Conservation (phyloP, 140 eudicot species). For the Ambrosia hybrid region DNA sequence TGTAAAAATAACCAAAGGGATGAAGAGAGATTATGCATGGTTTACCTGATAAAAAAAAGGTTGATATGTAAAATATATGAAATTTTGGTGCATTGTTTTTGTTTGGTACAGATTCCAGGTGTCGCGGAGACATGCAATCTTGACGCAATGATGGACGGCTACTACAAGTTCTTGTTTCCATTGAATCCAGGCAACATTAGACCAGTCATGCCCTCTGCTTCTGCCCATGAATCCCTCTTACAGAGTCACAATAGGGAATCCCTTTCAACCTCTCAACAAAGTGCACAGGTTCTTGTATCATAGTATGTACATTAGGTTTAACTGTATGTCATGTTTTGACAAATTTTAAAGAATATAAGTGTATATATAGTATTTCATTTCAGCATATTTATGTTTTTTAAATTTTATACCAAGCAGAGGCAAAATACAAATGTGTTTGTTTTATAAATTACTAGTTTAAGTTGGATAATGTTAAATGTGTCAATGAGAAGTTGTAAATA, state of each 20-base stretch:
- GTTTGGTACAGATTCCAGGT: slow-evolving; percentile 58
- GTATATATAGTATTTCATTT: not conserved
- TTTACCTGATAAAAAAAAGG: too few relatives aligned
- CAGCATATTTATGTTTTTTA: not conserved
- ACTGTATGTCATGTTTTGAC: slow-evolving; percentile 1
- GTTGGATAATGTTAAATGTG: too few relatives aligned
- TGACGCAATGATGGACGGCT: slow-evolving; percentile 94
- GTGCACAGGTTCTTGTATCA: slow-evolving; percentile 30
- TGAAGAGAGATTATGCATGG: too few relatives aligned
- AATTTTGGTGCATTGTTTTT: not conserved
- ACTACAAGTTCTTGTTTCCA: slow-evolving; percentile 83
- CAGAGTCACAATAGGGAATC: slow-evolving; percentile 64
- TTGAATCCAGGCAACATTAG: slow-evolving; percentile 88
- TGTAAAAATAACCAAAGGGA: too few relatives aligned
- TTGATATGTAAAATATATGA: too few relatives aligned
- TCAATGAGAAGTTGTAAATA: too few relatives aligned
- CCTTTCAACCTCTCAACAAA: slow-evolving; percentile 37
- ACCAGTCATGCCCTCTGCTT: slow-evolving; percentile 64
- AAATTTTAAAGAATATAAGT: not conserved
- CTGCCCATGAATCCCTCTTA: slow-evolving; percentile 53
- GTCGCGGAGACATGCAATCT: slow-evolving; percentile 92
- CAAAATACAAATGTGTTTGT: not conserved
- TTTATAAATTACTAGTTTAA: too few relatives aligned
- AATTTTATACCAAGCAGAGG: not conserved
- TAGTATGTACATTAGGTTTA: slow-evolving; percentile 20